Evolutionary conservation across 257 asterid genomes (phyloP), one percentile per base, ranked within the genome.

Genomic region (Plectranthus barbatus): DNA sequence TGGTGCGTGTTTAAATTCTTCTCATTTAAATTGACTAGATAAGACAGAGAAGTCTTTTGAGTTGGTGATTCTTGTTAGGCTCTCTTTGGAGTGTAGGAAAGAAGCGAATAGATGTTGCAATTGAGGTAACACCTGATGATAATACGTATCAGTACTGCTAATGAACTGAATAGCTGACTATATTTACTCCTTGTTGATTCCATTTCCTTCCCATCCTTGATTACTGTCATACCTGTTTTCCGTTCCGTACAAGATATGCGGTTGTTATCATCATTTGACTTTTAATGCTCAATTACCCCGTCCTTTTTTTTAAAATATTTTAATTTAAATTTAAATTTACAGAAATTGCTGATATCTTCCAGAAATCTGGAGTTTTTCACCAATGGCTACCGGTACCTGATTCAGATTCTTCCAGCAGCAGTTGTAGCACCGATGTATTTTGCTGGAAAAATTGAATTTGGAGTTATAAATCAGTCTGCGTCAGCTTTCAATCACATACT

Each of bases 341-440:
- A 91, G 97, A 54, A 78, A 87, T 64, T 91, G 65, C 71, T 91
- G 91, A 80, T 91, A 79, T 82, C 95, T 64, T 91, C 97, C 74
- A 76, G 96, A 82, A 91, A 91, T 71, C 79, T 91, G 81, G 97
- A 91, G 33, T 91, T 91, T 89, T 91, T 91, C 84, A 91, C 97
- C 72, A 88, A 4, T 76, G 97, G 96, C 51, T 91, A 91, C 67
- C 83, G 95, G 44, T 87, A 87, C 74, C 84, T 91, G 72, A 91
- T 91, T 74, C 97, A 91, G 77, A 79, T 87, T 77, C 96, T 91
- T 76, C 97, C 97, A 39, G 97, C 92, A 34, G 97, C 97, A 46
- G 96, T 91, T 67, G 95, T 91, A 62, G 97, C 96, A 45, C 97
- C 97, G 33, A 87, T 91, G 96, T 91, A 80, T 74, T 91, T 91